Evolutionary conservation across 2,329 filamentous ascomycete genomes (phyloP), one percentile per base, ranked within the genome.

Genomic region (Nigrograna mackinnonii): DNA sequence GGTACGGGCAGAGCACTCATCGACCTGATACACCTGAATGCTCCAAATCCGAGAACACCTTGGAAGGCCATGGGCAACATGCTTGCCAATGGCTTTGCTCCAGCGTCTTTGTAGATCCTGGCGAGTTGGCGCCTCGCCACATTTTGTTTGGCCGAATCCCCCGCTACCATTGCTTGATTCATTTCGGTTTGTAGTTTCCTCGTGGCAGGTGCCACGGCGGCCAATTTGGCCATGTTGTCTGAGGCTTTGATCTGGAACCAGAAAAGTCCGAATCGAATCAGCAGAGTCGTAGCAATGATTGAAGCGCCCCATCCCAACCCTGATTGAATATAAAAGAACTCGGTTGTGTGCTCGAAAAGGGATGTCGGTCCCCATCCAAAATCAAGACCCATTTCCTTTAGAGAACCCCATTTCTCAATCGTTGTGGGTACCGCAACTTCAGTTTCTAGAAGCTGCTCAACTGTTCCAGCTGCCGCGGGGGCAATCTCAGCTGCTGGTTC

Each of bases 271-370:
- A 78, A 44, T 47, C 92, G 88, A 46, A 91, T 71, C 5, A 83
- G 44, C 1, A 91, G 22, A 22, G 86, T 84, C 0, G 85, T 80
- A 4, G 78, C 68, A 33, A 85, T 68, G 56, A 96, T 87, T 46
- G 87, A 82, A 2, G 75, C 84, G 77, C 88, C 91, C 94, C 94
- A 97, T 11, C 90, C 89, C 41, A 89, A 70, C 24, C 86, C 89
- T 5, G 64, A 73, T 55, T 79, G 85, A 47, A 96, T 76, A 70
- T 99, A 90, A 30, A 95, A 64, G 63, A 92, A 84, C 74, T 99
- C 94, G 9, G 97, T 72, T 3, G 82, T 17, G 77, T 79, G 91
- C 71, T 96, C 79, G 67, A 94, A 83, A 13, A 82, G 53, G 4
- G 84, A 73, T 0, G 91, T 89, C 4, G 88, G 82, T 13, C 92